Conservation (phyloP, 208 protist species). For the Strigomonas culicis region DNA sequence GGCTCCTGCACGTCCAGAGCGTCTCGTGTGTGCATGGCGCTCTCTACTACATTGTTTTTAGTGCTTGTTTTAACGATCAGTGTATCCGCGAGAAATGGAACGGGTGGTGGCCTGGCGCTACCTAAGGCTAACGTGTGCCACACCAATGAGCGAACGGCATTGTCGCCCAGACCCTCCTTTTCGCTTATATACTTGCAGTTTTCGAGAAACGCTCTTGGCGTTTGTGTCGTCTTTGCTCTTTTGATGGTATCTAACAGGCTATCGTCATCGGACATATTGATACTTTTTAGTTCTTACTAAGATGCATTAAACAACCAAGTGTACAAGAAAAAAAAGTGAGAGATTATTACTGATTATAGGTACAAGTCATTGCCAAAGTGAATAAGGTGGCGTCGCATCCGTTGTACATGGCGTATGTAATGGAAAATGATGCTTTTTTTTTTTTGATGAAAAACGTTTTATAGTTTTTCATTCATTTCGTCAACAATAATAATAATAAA, state of each 20-base stretch:
- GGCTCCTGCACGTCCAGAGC: neutral
- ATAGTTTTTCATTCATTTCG: neutral
- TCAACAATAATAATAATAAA: constrained; percentile 12
- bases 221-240: constrained; percentile 2
- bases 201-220: constrained; percentile 29
- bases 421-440: too few relatives aligned
- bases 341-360: too few relatives aligned
- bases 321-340: constrained; percentile 12
- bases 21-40: constrained; percentile 1
- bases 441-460: too few relatives aligned
- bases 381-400: too few relatives aligned
- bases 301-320: constrained; percentile 8
- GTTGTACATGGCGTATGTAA: too few relatives aligned
- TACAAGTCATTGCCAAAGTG: too few relatives aligned
- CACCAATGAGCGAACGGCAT: constrained; percentile 41
- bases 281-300: constrained; percentile 14
- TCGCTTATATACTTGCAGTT: constrained; percentile 30
- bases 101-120: neutral
- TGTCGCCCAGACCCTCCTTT: constrained; percentile 27
- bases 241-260: neutral
- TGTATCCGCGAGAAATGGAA: constrained; percentile 38
- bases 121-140: constrained; percentile 57
- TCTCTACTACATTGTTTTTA: neutral
- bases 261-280: constrained; percentile 2
- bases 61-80: constrained; percentile 19